Percentiles rank a stretch among this genome's conserved stretches.
Conservation (phyloP, 257 asterid genomes). For the Linderniella brevidens region DNA sequence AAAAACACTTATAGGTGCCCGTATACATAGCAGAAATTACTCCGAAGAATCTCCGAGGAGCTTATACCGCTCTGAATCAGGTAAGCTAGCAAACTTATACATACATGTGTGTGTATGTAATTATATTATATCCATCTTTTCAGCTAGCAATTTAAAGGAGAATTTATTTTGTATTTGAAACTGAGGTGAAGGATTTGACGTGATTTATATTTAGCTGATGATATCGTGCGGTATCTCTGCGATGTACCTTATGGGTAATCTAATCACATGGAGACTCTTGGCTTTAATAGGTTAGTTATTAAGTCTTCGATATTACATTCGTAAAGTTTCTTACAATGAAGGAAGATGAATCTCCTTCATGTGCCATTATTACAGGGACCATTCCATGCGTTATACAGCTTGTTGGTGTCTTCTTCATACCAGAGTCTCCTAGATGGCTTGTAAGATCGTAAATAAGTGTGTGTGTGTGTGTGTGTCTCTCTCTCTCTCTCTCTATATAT, state of each 20-base stretch:
- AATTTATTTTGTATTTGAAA: neutral
- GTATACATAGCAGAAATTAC: slow-evolving; percentile 84
- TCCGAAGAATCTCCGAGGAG: slow-evolving; percentile 78
- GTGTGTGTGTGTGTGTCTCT: too few relatives aligned
- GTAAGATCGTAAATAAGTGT: slow-evolving; percentile 20
- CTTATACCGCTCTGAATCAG: slow-evolving; percentile 73
- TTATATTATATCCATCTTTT: neutral
- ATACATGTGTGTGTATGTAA: neutral
- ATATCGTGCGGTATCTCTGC: slow-evolving; percentile 63
- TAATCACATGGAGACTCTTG: slow-evolving; percentile 64
- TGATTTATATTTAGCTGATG: slow-evolving; percentile 43
- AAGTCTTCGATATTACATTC: neutral
- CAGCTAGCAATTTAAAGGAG: too few relatives aligned
- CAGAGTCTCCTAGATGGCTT: slow-evolving; percentile 96
- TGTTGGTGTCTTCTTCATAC: slow-evolving; percentile 48
- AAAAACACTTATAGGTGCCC: slow-evolving; percentile 44
- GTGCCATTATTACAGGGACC: slow-evolving; percentile 38
- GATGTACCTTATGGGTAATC: slow-evolving; percentile 56
- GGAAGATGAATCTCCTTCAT: too few relatives aligned
- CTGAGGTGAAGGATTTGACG: slow-evolving; percentile 7
- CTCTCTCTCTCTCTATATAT: too few relatives aligned
- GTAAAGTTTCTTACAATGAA: neutral
- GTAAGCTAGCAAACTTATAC: slow-evolving; percentile 19
- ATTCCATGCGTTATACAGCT: slow-evolving; percentile 67
- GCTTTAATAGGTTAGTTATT: slow-evolving; percentile 37